Conservation (phyloP, 2,329 filamentous ascomycete genomes). For the Aspergillus sp. region DNA sequence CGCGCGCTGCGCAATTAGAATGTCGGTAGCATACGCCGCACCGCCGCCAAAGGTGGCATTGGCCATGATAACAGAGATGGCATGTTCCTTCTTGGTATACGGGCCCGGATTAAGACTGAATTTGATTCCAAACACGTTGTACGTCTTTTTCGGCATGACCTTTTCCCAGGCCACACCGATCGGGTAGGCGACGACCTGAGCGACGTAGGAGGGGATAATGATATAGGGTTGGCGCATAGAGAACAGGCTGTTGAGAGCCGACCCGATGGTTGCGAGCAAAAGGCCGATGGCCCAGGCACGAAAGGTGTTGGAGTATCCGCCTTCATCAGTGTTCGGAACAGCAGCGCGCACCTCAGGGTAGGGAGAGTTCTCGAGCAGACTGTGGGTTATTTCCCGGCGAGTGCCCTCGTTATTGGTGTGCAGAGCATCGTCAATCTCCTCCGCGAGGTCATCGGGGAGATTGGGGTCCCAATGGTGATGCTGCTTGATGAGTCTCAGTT, state of each 20-base stretch:
- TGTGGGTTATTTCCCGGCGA: conserved; percentile 58
- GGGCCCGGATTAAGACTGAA: conserved; percentile 45
- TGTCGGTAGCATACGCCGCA: conserved; percentile 69
- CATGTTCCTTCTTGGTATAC: conserved; percentile 50
- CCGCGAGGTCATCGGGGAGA: conserved; percentile 61
- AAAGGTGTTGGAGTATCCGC: conserved; percentile 64
- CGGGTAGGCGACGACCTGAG: conserved; percentile 63
- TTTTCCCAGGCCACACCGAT: conserved; percentile 42
- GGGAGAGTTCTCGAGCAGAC: conserved; percentile 65
- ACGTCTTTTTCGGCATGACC: conserved; percentile 37
- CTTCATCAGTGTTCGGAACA: conserved; percentile 64
- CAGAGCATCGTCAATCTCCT: conserved; percentile 61
- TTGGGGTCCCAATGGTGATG: conserved; percentile 66
- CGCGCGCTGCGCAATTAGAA: conserved; percentile 67
- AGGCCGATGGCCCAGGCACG: conserved; percentile 65
- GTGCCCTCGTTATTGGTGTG: conserved; percentile 56
- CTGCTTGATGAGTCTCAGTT: conserved; percentile 58
- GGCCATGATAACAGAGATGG: conserved; percentile 53
- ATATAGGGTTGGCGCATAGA: conserved; percentile 58
- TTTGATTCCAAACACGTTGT: conserved; percentile 37
- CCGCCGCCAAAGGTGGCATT: conserved; percentile 64
- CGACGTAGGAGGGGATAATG: conserved; percentile 60
- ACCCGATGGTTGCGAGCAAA: conserved; percentile 62
- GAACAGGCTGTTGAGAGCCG: conserved; percentile 62
- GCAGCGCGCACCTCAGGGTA: conserved; percentile 68